A percentile compares a stretch with the other conserved stretches of the same genome.
phyloP scores from a whole-genome alignment of 2,329 filamentous ascomycete genomes.

The Fusarium sp. region DNA sequence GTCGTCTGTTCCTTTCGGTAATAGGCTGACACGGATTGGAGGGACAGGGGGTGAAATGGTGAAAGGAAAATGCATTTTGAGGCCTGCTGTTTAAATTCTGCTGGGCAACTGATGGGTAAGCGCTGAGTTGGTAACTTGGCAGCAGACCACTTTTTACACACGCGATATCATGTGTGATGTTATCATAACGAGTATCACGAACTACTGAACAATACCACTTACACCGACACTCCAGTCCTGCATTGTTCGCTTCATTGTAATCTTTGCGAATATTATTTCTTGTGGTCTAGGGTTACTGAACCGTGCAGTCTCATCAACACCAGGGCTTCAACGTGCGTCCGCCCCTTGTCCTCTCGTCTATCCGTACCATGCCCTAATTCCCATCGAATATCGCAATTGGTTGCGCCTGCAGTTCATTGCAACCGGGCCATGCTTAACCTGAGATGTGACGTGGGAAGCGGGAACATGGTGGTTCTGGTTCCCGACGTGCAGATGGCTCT shows the following conservation, averaged over 20 bases:
- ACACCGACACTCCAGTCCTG: slow-evolving; percentile 4
- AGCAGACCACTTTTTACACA: slow-evolving; percentile 37
- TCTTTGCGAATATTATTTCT: slow-evolving; percentile 21
- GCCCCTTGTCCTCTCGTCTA: slow-evolving; percentile 24
- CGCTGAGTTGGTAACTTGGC: slow-evolving; percentile 33
- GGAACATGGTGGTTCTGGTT: slow-evolving; percentile 38
- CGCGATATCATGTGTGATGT: slow-evolving; percentile 10
- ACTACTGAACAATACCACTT: slow-evolving; percentile 16
- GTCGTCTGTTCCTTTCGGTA: slow-evolving; percentile 23
- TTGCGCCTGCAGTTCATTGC: slow-evolving; percentile 7
- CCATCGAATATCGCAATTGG: slow-evolving; percentile 33
- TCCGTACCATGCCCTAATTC: slow-evolving; percentile 29
- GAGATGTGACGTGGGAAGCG: slow-evolving; percentile 42
- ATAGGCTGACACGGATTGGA: slow-evolving; percentile 27
- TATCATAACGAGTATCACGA: slow-evolving; percentile 19
- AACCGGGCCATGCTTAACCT: slow-evolving; percentile 29
- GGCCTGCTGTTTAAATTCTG: slow-evolving; percentile 28
- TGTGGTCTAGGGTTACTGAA: slow-evolving; percentile 40
- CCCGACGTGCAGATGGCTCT: slow-evolving; percentile 44
- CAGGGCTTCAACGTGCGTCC: slow-evolving; percentile 29
- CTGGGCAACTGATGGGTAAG: slow-evolving; percentile 27
- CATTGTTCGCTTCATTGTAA: background rate
- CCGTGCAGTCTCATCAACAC: slow-evolving; percentile 20
- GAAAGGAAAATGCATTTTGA: slow-evolving; percentile 26
- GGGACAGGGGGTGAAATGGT: background rate